Base-by-base conservation (phyloP, 129 eudicot genomes). In the Tanacetum coccineum region DNA sequence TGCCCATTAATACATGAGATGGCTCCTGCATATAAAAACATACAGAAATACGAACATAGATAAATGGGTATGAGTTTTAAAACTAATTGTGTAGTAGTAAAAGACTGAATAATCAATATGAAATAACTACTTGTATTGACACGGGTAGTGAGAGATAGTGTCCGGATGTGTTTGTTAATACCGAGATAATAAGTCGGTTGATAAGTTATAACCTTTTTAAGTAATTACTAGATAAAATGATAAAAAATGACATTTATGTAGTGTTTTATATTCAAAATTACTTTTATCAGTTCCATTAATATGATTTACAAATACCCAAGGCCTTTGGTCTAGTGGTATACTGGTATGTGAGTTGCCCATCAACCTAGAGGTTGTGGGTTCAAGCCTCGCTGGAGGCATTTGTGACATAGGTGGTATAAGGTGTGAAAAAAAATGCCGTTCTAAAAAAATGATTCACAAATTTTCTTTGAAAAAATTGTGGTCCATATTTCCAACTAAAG, bases 1-100 rank as follows among this genome's bases (percentile, higher is more conserved):
- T 81, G 9, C 98, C 96, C 98, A 91, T 85, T 67, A 91, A 79
- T 39, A 65, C 88, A 74, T 81, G 88, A 62, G 98, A 91, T 49
- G 96, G 90, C 19, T 79, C 87, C 98, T 92, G 70, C 67, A 60
- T 39, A 54, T n/a, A 14, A 36, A 52, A 47, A 71, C 6, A 21
- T 61, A 4, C 11, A 11, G 18, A 47, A 47, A 49, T 36, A 18
- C 15, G 8, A 19, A 13, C n/a, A 62, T 4, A 36, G 42, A 36
- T 36, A 36, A 36, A 36, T 48, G 44, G 26, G 15, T 9, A 3
- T 17, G 44, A 5, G 13, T n/a, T 46, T 64, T 64, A 13, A 64
- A 65, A 22, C 44, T 25, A 19, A 64, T 14, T 25, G n/a, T 21
- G 45, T 28, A 17, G 3, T 0, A 51, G 8, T 32, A 6, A 1